These are phyloP conservation scores for Leccinum variabile DNA, from an alignment of 1,284 basidiomycete species.

Conservation along the genomic window DNA sequence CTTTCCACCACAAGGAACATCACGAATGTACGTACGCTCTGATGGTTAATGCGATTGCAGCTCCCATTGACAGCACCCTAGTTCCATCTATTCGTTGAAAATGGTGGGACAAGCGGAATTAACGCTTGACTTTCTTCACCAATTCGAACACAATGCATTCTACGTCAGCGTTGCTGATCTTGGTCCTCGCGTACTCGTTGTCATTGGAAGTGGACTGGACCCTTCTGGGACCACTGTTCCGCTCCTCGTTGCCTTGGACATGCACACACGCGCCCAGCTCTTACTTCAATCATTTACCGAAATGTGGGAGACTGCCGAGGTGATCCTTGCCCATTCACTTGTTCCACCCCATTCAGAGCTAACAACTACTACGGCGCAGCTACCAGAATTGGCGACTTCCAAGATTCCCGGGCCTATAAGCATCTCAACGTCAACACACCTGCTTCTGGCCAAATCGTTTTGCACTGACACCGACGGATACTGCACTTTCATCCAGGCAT, in stretches of 20 bases:
- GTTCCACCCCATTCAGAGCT: neutral
- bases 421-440: conserved; percentile 25
- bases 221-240: neutral
- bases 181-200: conserved; percentile 18
- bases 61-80: neutral
- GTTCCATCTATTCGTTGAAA: conserved; percentile 17
- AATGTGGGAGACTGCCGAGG: conserved; percentile 5
- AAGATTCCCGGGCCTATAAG: neutral
- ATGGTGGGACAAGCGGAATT: neutral
- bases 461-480: conserved; percentile 2
- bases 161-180: conserved; percentile 4
- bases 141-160: conserved; percentile 7
- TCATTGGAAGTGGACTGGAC: conserved; percentile 3
- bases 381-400: neutral
- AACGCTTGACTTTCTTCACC: conserved; percentile 5
- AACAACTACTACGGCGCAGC: conserved; percentile 2
- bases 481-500: conserved; percentile 15
- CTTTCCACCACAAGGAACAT: neutral
- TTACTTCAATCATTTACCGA: neutral
- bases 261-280: conserved; percentile 7
- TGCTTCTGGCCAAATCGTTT: conserved; percentile 14
- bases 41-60: too few relatives aligned
- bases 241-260: conserved; percentile 21
- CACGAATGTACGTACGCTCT: too few relatives aligned
- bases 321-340: neutral